These are phyloP conservation scores for Penicillium ochrochloron DNA, from an alignment of 495 filamentous ascomycete genomes.

Conservation along the genomic window DNA sequence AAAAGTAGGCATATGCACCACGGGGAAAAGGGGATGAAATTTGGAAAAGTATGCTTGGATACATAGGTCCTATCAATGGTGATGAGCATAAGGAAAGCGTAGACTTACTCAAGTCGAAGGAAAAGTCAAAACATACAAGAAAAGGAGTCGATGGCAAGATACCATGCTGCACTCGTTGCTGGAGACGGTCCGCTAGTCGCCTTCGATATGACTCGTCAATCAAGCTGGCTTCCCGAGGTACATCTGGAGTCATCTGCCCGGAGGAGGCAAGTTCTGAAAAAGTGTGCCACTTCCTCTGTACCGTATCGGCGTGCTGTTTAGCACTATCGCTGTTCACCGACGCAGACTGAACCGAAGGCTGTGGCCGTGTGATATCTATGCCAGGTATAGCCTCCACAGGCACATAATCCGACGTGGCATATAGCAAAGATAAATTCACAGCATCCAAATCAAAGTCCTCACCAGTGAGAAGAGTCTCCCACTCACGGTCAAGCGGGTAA, in stretches of 20 bases:
- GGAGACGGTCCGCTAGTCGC: conserved; percentile 25
- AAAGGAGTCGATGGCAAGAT: conserved; percentile 34
- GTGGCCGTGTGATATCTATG: not conserved
- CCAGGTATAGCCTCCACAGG: conserved; percentile 5
- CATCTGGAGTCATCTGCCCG: conserved; percentile 20
- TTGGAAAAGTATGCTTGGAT: conserved; percentile 39
- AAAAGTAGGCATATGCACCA: conserved; percentile 39
- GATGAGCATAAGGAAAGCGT: conserved; percentile 4
- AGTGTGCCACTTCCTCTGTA: conserved; percentile 25
- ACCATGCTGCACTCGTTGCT: conserved; percentile 21
- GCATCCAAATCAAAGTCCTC: conserved; percentile 35
- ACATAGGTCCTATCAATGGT: conserved; percentile 24
- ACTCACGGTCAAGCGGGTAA: conserved; percentile 7
- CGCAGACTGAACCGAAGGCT: not conserved
- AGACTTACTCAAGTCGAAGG: not conserved
- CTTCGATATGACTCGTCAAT: conserved; percentile 32
- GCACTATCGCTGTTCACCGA: not conserved
- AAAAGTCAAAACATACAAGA: conserved; percentile 19
- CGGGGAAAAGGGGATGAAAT: conserved; percentile 36
- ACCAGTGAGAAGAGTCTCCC: conserved; percentile 19
- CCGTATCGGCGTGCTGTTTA: conserved; percentile 1
- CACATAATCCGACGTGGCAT: conserved; percentile 18
- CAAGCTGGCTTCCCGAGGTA: conserved; percentile 12
- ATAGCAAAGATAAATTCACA: conserved; percentile 23
- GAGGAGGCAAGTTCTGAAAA: conserved; percentile 5